Evolutionary conservation across 2,329 filamentous ascomycete species (phyloP), one percentile per base, ranked within the genome.

Genomic region (Cytospora chrysosperma): DNA sequence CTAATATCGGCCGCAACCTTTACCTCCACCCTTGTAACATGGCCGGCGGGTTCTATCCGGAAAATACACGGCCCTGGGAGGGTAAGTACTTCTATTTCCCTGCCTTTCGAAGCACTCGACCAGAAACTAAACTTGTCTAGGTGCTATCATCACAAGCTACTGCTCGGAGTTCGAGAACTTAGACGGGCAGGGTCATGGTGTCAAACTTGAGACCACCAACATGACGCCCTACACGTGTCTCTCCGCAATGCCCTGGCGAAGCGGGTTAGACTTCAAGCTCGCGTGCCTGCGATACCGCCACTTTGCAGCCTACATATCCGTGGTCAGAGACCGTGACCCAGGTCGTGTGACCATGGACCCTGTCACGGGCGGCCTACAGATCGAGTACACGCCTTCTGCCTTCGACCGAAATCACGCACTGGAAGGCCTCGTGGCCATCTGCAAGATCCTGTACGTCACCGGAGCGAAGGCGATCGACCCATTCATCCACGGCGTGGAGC

Each of bases 401-500:
- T 89, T 89, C 70, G 94, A 97, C 76, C 83, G 88, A 56, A 82
- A 83, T 30, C 84, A 93, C 74, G 84, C 89, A 27, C 74, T 94
- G 21, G 86, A 92, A 72, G 92, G 91, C 10, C 70, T 92, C 8
- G 73, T 93, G 56, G 90, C 86, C 2, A 78, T 89, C 2, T 87
- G 89, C 37, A 92, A 93, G 73, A 87, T 97, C 49, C 85, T 88
- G 67, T 94, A 93, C 73, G 84, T 92, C 53, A 82, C 86, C 49
- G 92, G 93, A 27, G 94, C 93, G 0, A 81, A 78, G n/a, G 92
- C 96, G 75, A 93, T 97, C 72, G 85, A 88, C 71, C 80, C 88
- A 0, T 79, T 81, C 4, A 80, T 91, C 24, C 82, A 85, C 0
- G 86, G 85, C 12, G 74, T 92, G 40, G 78, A 82, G 34, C 82